Evolutionary conservation across 768 basidiomycete species (phyloP).

Genomic region (Lactifluus subvellereus): DNA sequence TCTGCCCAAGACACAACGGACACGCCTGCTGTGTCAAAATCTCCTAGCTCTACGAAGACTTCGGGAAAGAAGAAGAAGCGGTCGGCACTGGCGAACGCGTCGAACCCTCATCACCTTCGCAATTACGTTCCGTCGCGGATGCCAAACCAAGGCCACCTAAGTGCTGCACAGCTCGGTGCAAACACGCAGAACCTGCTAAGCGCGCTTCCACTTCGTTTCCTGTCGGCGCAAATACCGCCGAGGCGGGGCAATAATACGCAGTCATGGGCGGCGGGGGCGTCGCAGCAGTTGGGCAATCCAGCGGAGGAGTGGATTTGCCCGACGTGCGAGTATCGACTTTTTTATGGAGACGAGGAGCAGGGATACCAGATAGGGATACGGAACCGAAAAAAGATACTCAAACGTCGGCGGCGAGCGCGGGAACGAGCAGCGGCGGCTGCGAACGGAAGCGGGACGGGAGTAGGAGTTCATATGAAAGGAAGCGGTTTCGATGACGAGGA

Average conservation of each 20-base stretch:
- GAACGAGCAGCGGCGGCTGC: conserved; percentile 61
- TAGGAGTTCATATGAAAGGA: conserved; percentile 31
- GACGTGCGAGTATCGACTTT: conserved; percentile 88
- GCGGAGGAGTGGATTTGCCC: conserved; percentile 92
- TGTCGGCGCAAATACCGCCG: conserved; percentile 61
- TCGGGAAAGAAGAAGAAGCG: conserved; percentile 88
- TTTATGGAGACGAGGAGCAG: conserved; percentile 79
- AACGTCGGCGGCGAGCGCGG: conserved; percentile 60
- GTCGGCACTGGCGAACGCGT: conserved; percentile 83
- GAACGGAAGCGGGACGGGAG: conserved; percentile 39
- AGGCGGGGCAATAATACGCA: conserved; percentile 31
- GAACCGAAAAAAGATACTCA: conserved; percentile 73
- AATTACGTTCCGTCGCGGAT: conserved; percentile 90
- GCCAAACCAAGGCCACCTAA: conserved; percentile 40
- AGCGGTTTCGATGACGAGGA: conserved; percentile 22
- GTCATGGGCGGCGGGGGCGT: conserved; percentile 27
- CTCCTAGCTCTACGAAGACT: conserved; percentile 27
- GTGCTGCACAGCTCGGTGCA: conserved; percentile 36
- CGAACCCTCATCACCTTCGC: conserved; percentile 90
- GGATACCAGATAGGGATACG: conserved; percentile 60
- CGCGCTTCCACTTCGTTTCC: conserved; percentile 58
- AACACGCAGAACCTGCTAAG: conserved; percentile 47
- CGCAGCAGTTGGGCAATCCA: conserved; percentile 45
- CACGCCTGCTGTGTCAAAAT: conserved; percentile 29
- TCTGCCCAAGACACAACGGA: conserved; percentile 37